Evolutionary conservation across 2,329 filamentous ascomycete genomes (phyloP), one percentile per base, ranked within the genome.

Genomic region (Paracamarosporium sp.): DNA sequence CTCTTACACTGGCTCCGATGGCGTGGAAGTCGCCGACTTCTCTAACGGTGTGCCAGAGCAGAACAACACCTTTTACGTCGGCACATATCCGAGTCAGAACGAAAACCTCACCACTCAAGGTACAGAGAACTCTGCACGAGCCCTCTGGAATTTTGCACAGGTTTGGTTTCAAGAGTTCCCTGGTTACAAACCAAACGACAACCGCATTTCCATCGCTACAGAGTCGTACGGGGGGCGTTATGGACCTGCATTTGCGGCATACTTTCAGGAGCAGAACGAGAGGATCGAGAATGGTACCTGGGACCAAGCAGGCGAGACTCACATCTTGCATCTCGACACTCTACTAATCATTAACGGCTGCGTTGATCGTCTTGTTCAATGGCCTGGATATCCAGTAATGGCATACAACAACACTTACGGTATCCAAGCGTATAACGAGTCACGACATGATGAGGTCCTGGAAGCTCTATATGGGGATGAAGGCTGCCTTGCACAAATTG

Each of bases 81-180:
- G 85, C 17, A 86, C 82, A 1, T 83, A 83, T 36, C 72, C 81
- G 1, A 85, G 78, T 52, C 76, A 78, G 60, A 78, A 79, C 57
- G 43, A 63, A 8, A 78, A 78, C 6, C 66, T 74, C 1, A 80
- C 80, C 2, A 80, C 84, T 0, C 83, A 83, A 41, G 81, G 78
- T 5, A 85, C 83, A 0, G 73, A 79, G 51, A 83, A 83, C 64
- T 80, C 83, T 27, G 85, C 83, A n/a, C 78, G 81, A 59, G 80
- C 82, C 8, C 73, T 86, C 5, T 87, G 85, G 85, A 80, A 70
- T 64, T 86, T 87, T 71, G 80, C 83, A 0, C 85, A 88, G 67
- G 80, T 81, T 1, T 91, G 88, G 80, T 86, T 87, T 53, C 79
- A 83, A 4, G 82, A 86, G 28, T 90, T 90, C 56, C 87, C 86